Conservation (phyloP, 2,329 filamentous ascomycete genomes). For the Cercospora canescens region DNA sequence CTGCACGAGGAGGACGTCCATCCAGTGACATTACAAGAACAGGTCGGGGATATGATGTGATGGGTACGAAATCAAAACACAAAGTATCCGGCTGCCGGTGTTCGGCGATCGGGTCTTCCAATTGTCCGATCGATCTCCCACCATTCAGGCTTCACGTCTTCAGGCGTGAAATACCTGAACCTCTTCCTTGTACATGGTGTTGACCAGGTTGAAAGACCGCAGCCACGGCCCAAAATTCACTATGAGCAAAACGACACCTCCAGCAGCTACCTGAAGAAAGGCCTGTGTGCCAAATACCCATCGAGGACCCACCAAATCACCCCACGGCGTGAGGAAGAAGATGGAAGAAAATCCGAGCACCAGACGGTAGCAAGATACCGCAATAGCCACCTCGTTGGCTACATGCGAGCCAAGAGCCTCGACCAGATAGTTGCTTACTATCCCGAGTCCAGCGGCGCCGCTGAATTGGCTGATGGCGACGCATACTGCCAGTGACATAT, state of each 20-base stretch:
- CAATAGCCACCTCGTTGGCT: background rate
- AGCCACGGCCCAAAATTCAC: background rate
- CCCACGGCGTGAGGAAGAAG: background rate
- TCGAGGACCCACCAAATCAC: background rate
- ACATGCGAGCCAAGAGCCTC: background rate
- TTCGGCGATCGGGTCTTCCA: background rate
- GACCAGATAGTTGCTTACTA: background rate
- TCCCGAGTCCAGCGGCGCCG: background rate
- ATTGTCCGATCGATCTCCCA: background rate
- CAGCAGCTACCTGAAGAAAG: background rate
- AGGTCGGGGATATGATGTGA: background rate
- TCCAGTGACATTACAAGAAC: background rate
- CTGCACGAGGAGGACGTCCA: background rate
- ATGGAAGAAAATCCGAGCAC: background rate
- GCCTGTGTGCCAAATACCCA: background rate
- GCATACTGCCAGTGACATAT: background rate
- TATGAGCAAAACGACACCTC: background rate
- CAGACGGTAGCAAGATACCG: background rate
- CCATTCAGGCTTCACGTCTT: background rate
- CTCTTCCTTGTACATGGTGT: background rate
- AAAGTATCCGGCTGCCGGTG: background rate
- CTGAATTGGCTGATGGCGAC: background rate
- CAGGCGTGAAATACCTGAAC: background rate
- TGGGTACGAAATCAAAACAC: background rate
- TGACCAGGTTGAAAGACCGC: background rate